Base-by-base conservation (phyloP, 2,329 filamentous ascomycete genomes). In the Aspergillus uvarum region DNA sequence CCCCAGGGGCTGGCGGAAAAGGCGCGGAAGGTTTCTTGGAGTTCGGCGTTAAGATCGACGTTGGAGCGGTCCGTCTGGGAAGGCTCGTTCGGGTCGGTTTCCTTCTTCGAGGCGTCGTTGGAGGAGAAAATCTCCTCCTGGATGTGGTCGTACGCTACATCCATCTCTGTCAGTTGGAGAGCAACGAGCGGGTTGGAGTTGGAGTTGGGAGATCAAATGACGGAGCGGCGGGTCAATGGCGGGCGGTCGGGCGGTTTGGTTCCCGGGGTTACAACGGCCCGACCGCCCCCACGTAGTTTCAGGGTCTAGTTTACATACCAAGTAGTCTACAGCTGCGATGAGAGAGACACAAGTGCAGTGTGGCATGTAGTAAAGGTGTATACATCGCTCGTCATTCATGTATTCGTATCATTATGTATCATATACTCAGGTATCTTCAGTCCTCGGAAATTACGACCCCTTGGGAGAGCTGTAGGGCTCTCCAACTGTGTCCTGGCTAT, bases 91-190 rank as follows among this genome's bases (percentile, higher is more conserved):
- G 80, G 73, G 51, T 76, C 75, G 48, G 80, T 78, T 62, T 80
- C 78, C 64, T 82, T 79, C 38, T 78, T 75, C 35, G 70, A 63
- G 52, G 68, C 62, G 59, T 87, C 82, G 68, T 86, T 84, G 44
- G 85, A 82, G 63, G 74, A 63, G 67, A 91, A 84, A 54, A 87
- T 85, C 75, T 95, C 89, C 80, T 96, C 92, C 74, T 92, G 88
- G 70, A 98, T 96, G 77, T 96, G 92, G 73, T 99, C 95, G 84
- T 98, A 99, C 49, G 93, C 93, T 72, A 96, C 83, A 85, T 99
- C 95, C 95, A 99, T 98, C 58, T 58, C 54, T 54, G 57, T 54
- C 64, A 63, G 63, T 63, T 62, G 64, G 54, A 63, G 59, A 29
- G 47, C 44, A 31, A 31, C 48, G 54, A 38, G 58, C n/a, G 52